A percentile compares a stretch with the other conserved stretches of the same genome.
Conservation (phyloP, 345 rosid genomes). For the Acer yangbiense region DNA sequence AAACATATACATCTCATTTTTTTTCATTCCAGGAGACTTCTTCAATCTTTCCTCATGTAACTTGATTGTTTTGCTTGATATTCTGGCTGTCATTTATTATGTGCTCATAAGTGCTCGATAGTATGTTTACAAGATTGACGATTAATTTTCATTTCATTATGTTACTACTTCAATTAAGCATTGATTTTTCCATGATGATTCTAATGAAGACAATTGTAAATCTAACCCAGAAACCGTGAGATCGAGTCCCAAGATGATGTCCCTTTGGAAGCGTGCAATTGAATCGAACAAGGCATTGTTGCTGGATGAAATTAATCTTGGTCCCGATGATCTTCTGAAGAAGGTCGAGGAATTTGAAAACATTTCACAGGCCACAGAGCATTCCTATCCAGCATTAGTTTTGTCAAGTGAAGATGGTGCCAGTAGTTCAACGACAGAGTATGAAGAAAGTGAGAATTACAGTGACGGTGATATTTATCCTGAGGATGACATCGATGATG, state of each 20-base stretch:
- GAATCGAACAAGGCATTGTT: conserved; percentile 71
- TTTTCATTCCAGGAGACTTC: background rate
- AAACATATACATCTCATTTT: background rate
- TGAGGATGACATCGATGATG: conserved; percentile 38
- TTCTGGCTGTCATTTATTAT: background rate
- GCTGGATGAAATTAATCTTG: conserved; percentile 52
- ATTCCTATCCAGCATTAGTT: conserved; percentile 69
- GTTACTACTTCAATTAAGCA: background rate
- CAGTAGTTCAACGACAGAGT: conserved; percentile 28
- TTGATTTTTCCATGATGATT: background rate
- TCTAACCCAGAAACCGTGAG: conserved; percentile 31
- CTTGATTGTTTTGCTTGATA: background rate
- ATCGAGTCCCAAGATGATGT: conserved; percentile 83
- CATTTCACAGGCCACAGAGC: conserved; percentile 70
- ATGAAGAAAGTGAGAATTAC: conserved; percentile 26
- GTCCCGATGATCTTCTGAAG: conserved; percentile 66
- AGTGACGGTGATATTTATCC: conserved; percentile 27
- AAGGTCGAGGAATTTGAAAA: conserved; percentile 79
- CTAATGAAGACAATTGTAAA: conserved; percentile 11
- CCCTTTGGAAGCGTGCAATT: conserved; percentile 69
- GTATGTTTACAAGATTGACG: background rate
- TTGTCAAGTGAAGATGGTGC: conserved; percentile 38
- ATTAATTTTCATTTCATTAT: background rate
- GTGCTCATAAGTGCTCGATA: background rate
- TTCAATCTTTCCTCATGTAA: background rate